Evolutionary conservation across 2,329 filamentous ascomycete species (phyloP), one percentile per base, ranked within the genome.

Genomic region (Beauveria bassiana): DNA sequence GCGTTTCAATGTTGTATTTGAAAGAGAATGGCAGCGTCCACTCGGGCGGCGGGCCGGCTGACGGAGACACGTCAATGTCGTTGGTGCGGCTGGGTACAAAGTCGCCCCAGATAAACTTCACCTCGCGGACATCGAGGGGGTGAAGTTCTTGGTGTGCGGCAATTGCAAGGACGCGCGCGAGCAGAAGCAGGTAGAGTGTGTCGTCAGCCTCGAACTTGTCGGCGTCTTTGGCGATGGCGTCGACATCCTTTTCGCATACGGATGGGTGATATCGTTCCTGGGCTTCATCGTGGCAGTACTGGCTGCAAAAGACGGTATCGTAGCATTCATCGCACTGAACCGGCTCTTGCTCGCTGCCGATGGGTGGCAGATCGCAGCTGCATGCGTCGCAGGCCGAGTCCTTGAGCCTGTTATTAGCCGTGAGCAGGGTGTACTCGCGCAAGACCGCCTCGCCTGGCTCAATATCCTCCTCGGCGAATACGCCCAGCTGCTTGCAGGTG

Each of bases 321-420:
- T 81, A 77, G 70, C 86, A 88, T 42, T 85, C 82, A 5, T 79
- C 75, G 65, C 86, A 89, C 65, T 73, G 79, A 43, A 86, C 78
- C 78, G 81, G 60, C 70, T 74, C 55, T 69, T 77, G 68, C 9
- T 81, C 73, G 55, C 73, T 72, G 31, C 76, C 77, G 28, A 90
- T 75, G 0, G 81, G 80, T 0, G 89, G 90, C 6, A 96, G 81
- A 26, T 85, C 84, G 8, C 83, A 81, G 68, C 91, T 91, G 73
- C 93, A 98, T 16, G 92, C 92, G 73, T 98, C 93, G 73, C 93
- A 98, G 34, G 93, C 82, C 5, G 89, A 81, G 64, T 96, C 92
- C 70, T 96, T 91, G 14, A 95, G 82, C 34, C 91, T 86, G 71
- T 95, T 95, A 67, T 93, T 95, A 51, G 91, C 93, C 2, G 93